Evolutionary conservation across 1,284 basidiomycete genomes (phyloP), one percentile per base, ranked within the genome.

Genomic region (Apiotrichum laibachii): DNA sequence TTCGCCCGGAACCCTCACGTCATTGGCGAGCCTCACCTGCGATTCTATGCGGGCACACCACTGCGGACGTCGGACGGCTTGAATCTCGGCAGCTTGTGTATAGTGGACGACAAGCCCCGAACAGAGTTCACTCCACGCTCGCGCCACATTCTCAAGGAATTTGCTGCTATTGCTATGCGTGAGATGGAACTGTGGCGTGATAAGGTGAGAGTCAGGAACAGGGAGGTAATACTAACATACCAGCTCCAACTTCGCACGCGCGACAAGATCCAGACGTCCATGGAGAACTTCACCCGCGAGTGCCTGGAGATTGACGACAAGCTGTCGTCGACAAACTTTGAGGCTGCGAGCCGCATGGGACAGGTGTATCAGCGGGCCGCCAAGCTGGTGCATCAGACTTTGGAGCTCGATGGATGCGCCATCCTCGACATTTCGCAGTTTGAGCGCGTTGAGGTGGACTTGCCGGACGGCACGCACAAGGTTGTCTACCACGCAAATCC

Each of bases 121-220:
- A 81, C 85, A 16, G 92, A 94, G 62, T 97, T 96, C 71, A 87
- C 87, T 4, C 92, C 93, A 19, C 82, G 93, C 39, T 90, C 92
- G 67, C 81, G 93, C 47, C 89, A 96, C 79, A 93, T 91, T 1
- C 81, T 97, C 61, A 95, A 95, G 71, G 93, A 97, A 77, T 96
- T 97, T 75, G 92, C 92, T 1, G 77, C 89, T 7, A 87, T 97
- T 56, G 87, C 88, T 18, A 92, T 96, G 88, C 85, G 93, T 46
- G 93, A 97, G 78, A 87, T 97, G 85, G 93, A 96, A 76, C 79
- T 97, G 2, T 93, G 92, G 90, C 82, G 88, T 61, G 93, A 97
- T 13, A 50, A 50, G 49, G 49, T 50, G 35, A 50, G 49, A 18
- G 22, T 4, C 37, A 22, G 19, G 7, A 31, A 31, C 26, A 31